phyloP scores from a whole-genome alignment of 257 asterid species.

The Haberlea rhodopensis region DNA sequence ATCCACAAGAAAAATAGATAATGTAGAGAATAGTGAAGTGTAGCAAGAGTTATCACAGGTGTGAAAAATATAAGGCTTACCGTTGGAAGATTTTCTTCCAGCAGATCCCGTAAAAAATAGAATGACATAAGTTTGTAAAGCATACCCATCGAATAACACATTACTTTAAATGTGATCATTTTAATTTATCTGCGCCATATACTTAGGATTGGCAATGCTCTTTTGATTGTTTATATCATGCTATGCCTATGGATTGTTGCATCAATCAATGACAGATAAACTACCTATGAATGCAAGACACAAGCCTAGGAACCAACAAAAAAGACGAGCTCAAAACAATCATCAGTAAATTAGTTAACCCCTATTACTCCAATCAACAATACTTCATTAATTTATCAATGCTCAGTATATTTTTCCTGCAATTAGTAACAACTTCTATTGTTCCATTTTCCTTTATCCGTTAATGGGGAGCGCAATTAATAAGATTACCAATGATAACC shows the following conservation, averaged over 20 bases:
- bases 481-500: slow-evolving; percentile 54
- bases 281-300: slow-evolving; percentile 9
- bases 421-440: not conserved
- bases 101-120: slow-evolving; percentile 44
- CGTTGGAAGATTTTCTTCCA: slow-evolving; percentile 36
- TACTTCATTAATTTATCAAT: slow-evolving; percentile 1
- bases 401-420: slow-evolving; percentile 17
- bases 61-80: slow-evolving; percentile 38
- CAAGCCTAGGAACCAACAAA: slow-evolving; percentile 16
- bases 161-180: slow-evolving; percentile 2
- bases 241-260: slow-evolving; percentile 14
- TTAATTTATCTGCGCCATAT: slow-evolving; percentile 3
- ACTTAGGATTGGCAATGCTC: slow-evolving; percentile 11
- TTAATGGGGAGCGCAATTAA: slow-evolving; percentile 18
- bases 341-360: slow-evolving; percentile 14
- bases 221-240: slow-evolving; percentile 8
- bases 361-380: not conserved
- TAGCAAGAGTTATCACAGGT: slow-evolving; percentile 6
- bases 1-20: slow-evolving; percentile 14
- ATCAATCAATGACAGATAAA: not conserved
- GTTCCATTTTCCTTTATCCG: slow-evolving; percentile 1
- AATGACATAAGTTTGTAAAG: slow-evolving; percentile 27
- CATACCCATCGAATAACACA: slow-evolving; percentile 9
- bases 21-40: slow-evolving; percentile 15
- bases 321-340: slow-evolving; percentile 12